Percentiles rank a stretch among this genome's conserved stretches.
These are phyloP conservation scores for Gillenia trifoliata DNA, from an alignment of 306 rosid species.

Conservation along the genomic window DNA sequence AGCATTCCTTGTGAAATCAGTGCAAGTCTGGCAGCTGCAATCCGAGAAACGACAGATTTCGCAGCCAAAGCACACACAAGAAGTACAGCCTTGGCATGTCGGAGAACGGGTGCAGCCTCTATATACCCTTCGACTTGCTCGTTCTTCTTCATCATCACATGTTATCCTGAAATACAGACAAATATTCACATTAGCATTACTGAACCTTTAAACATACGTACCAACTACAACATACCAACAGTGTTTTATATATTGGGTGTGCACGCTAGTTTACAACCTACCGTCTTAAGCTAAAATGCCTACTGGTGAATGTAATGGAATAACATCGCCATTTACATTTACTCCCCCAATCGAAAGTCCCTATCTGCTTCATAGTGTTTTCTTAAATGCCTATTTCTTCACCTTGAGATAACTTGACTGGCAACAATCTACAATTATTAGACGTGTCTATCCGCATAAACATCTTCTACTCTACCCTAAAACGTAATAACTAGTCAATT, in stretches of 20 bases:
- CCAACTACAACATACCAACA: background rate
- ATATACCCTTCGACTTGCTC: conserved; percentile 82
- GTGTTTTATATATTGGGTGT: background rate
- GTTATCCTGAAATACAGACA: conserved; percentile 45
- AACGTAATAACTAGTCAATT: background rate
- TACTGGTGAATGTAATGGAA: background rate
- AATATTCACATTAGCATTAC: background rate
- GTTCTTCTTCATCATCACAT: conserved; percentile 87
- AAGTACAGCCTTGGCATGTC: conserved; percentile 92
- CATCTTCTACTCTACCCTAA: background rate
- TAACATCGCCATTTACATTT: background rate
- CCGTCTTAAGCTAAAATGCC: background rate
- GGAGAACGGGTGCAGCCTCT: conserved; percentile 80
- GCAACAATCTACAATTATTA: background rate
- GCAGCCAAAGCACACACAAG: conserved; percentile 94
- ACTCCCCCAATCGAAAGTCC: background rate
- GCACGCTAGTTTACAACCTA: background rate
- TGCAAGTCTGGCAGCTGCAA: conserved; percentile 96
- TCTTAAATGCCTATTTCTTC: background rate
- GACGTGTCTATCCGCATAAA: background rate
- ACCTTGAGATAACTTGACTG: background rate
- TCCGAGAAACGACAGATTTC: conserved; percentile 87
- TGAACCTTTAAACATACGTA: background rate
- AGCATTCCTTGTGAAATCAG: conserved; percentile 82
- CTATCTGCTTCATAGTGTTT: background rate